Evolutionary conservation across 225 moss, liverwort and hornwort species (phyloP), one percentile per base, ranked within the genome.

Genomic region (Asterella californica): DNA sequence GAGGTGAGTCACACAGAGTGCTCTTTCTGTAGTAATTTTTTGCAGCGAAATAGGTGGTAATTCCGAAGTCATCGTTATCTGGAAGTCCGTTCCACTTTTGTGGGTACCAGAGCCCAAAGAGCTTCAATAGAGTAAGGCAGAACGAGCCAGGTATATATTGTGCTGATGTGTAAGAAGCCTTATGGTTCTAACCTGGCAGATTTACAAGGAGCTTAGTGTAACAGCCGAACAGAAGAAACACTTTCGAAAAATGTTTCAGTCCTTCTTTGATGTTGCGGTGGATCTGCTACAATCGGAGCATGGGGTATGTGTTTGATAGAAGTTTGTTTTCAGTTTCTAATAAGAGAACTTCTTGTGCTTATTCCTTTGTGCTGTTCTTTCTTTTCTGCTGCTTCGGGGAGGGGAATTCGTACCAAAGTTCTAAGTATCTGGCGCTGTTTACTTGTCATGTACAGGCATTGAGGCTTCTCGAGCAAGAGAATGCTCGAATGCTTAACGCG

Each of bases 401-500:
- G 9, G n/a, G 25, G 6, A 71, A 45, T 5, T 46, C 48, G 0
- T 25, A 15, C 10, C 25, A n/a, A 9, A 27, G 7, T 71, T 46
- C 24, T 47, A 45, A 70, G 70, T 42, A n/a, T 25, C 10, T 71
- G 45, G 24, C 17, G 46, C 45, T 48, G 34, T 76, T 57, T 57
- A 36, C 59, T 38, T 37, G 36, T 22, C 75, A 33, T 84, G 62
- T 74, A 21, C 86, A 93, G 93, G 85, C 91, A 21, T 88, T 99
- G 83, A 86, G 93, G 75, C 90, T 88, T 66, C 73, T 99, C 77
- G 99, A 99, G 83, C 79, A 88, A 81, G 99, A 99, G 81, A 99
- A 99, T 82, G 93, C 91, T 68, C 89, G 93, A 73, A 95, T 99
- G 89, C 87, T 99, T 52, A 99, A 95, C 87, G 95, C 90, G 48